phyloP scores from a whole-genome alignment of 441 rosid genomes.

The Metrosideros polymorpha region DNA sequence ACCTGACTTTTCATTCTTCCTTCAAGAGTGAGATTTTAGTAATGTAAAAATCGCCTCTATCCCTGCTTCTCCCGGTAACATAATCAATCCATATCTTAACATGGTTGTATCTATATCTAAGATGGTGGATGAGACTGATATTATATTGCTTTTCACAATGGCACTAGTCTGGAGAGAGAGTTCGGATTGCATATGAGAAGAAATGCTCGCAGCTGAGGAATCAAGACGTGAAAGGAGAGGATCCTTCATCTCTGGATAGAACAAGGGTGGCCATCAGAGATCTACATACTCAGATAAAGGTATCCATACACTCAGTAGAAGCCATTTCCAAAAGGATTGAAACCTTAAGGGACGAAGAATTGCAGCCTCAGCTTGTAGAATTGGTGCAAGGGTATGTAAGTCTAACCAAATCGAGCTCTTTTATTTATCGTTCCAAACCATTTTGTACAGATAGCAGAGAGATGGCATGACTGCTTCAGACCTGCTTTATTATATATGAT shows the following conservation, averaged over 20 bases:
- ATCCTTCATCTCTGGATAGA: conserved; percentile 49
- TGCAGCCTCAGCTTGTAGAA: conserved; percentile 88
- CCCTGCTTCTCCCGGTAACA: not conserved
- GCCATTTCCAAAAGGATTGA: conserved; percentile 79
- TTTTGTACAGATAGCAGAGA: not conserved
- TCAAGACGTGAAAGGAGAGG: conserved; percentile 79
- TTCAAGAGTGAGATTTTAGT: not conserved
- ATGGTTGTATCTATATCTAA: not conserved
- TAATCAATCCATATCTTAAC: not conserved
- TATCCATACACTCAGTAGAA: conserved; percentile 81
- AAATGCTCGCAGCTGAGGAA: conserved; percentile 62
- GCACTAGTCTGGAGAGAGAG: conserved; percentile 74
- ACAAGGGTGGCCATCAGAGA: conserved; percentile 69
- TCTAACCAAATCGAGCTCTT: not conserved
- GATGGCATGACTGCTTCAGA: not conserved
- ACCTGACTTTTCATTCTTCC: not conserved
- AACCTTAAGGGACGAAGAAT: conserved; percentile 83
- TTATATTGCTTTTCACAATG: not conserved
- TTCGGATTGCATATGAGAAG: conserved; percentile 83
- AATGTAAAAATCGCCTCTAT: not conserved
- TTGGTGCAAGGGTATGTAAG: conserved; percentile 70
- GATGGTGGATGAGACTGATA: not conserved
- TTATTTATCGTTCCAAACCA: not conserved
- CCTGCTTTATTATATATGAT: not conserved
- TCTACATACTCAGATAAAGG: conserved; percentile 69